Evolutionary conservation across 192 early-diverging fungal genomes (phyloP).

Genomic region (Obelidium mucronatum): DNA sequence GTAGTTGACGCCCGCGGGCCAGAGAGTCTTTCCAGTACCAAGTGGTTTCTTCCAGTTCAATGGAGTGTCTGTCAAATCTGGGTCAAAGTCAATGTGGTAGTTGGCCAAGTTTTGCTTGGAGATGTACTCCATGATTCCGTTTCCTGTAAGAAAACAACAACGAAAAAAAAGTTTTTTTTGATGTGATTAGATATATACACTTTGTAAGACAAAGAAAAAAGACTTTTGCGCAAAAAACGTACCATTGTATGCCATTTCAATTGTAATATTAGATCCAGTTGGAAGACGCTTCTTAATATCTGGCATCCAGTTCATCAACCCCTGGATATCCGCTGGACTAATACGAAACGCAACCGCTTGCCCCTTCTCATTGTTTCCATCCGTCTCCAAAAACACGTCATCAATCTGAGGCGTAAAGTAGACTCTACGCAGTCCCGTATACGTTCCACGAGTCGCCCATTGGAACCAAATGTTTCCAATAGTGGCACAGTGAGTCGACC

Average conservation of each 20-base stretch:
- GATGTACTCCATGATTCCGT: conserved; percentile 42
- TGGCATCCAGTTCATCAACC: conserved; percentile 45
- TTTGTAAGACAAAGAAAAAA: no score
- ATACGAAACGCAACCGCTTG: conserved; percentile 33
- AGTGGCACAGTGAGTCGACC: no score
- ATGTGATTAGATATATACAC: no score
- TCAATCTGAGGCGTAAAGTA: conserved; percentile 46
- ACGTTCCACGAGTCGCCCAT: conserved; percentile 54
- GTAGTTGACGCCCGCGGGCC: no score
- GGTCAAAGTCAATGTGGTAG: conserved; percentile 31
- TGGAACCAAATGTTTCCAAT: no score
- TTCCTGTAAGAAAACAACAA: conserved; percentile 18
- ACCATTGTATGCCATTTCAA: no score
- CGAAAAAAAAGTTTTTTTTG: no score
- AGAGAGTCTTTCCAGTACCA: no score
- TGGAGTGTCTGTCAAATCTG: conserved; percentile 30
- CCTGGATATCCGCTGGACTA: conserved; percentile 36
- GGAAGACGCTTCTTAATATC: conserved; percentile 25
- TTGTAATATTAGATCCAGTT: conserved; percentile 18
- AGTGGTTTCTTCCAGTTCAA: conserved; percentile 38
- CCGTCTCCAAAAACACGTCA: no score
- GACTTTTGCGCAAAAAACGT: no score
- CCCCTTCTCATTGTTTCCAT: conserved; percentile 15
- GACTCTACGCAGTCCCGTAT: conserved; percentile 52
- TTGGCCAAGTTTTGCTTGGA: not conserved